Conservation (phyloP, 805 yeast genomes). For the Myxozyma vanderwaltii region DNA sequence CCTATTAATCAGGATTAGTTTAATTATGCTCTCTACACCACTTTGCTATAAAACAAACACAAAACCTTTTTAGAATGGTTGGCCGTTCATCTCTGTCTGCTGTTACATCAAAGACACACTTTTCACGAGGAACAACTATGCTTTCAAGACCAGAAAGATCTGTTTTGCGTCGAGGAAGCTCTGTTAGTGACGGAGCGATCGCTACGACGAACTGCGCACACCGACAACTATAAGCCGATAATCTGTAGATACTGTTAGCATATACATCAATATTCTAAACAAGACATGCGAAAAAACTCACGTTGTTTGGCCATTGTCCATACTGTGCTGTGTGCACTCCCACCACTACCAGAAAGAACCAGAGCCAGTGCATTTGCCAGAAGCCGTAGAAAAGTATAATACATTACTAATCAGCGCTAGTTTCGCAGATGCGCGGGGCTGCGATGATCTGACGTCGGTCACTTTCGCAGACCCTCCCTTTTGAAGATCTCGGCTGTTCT, state of each 20-base stretch:
- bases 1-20: background rate
- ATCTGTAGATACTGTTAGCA: background rate
- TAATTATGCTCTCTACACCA: too few species aligned
- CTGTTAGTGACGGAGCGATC: constrained; percentile 12
- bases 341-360: too few species aligned
- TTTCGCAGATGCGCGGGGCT: too few species aligned
- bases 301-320: background rate
- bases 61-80: constrained; percentile 3
- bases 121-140: constrained; percentile 6
- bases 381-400: too few species aligned
- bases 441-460: too few species aligned
- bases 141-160: constrained; percentile 13
- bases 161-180: constrained; percentile 19
- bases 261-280: background rate
- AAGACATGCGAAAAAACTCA: background rate
- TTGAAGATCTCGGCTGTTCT: too few species aligned
- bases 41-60: too few species aligned
- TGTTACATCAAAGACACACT: background rate
- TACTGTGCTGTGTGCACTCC: background rate
- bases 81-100: constrained; percentile 9
- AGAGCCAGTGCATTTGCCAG: too few species aligned
- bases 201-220: constrained; percentile 22
- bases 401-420: too few species aligned
- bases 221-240: constrained; percentile 17
- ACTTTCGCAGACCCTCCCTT: too few species aligned